phyloP scores from a whole-genome alignment of 2,329 filamentous ascomycete species.

The Penicillium griseofulvum region DNA sequence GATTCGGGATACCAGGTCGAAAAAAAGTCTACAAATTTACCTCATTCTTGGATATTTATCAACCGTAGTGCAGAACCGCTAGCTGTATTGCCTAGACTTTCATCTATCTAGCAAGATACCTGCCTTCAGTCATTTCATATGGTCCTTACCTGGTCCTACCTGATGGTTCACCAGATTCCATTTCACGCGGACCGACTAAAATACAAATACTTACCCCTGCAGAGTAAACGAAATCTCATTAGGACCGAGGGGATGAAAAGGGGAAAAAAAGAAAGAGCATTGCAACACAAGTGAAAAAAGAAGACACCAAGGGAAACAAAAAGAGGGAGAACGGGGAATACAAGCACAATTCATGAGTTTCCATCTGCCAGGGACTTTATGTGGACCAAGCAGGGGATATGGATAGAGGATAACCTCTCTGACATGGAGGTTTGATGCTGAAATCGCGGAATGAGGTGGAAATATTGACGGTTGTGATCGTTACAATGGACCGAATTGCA shows the following conservation, averaged over 20 bases:
- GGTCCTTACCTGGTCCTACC: constrained; percentile 47
- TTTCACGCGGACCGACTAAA: constrained; percentile 30
- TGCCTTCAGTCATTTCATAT: constrained; percentile 27
- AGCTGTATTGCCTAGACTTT: constrained; percentile 5
- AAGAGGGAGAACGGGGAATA: constrained; percentile 27
- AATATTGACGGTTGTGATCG: constrained; percentile 4
- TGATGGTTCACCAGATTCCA: constrained; percentile 24
- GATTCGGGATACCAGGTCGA: constrained; percentile 29
- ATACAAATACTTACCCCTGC: constrained; percentile 45
- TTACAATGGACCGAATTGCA: constrained; percentile 31
- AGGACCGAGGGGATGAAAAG: constrained; percentile 24
- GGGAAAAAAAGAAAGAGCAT: constrained; percentile 33
- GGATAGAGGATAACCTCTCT: neutral
- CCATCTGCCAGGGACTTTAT: neutral
- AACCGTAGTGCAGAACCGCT: constrained; percentile 4
- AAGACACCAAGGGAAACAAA: constrained; percentile 18
- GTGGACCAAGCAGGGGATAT: neutral
- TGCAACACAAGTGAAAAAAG: constrained; percentile 24
- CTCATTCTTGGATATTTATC: neutral
- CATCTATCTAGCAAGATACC: constrained; percentile 16
- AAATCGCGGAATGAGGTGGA: neutral
- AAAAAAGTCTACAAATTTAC: constrained; percentile 20
- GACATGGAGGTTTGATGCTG: neutral
- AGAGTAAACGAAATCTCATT: constrained; percentile 20
- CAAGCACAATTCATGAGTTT: constrained; percentile 18